Evolutionary conservation across 2,329 filamentous ascomycete genomes (phyloP).

Genomic region (Colletotrichum graminicola): DNA sequence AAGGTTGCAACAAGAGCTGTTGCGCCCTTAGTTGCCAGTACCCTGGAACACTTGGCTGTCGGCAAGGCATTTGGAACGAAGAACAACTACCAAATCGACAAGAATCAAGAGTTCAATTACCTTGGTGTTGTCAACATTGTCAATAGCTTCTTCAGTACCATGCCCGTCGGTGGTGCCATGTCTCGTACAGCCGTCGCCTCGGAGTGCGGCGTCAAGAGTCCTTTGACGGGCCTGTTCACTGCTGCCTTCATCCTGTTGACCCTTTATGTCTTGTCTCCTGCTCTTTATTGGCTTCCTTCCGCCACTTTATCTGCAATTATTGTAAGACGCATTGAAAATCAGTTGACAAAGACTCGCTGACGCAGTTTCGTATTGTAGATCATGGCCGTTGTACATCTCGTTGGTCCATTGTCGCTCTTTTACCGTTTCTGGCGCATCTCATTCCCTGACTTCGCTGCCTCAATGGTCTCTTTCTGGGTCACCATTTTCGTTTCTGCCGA

Average conservation of each 20-base stretch:
- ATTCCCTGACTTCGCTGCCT: constrained; percentile 72
- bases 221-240: constrained; percentile 70
- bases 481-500: constrained; percentile 72
- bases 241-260: constrained; percentile 72
- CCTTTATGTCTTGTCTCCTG: constrained; percentile 71
- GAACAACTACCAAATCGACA: constrained; percentile 73
- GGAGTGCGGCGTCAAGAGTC: constrained; percentile 71
- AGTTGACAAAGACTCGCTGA: neutral
- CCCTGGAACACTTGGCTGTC: constrained; percentile 74
- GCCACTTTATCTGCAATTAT: constrained; percentile 75
- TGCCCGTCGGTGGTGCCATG: constrained; percentile 76
- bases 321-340: constrained; percentile 65
- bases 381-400: constrained; percentile 37
- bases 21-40: constrained; percentile 71
- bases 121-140: constrained; percentile 73
- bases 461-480: constrained; percentile 74
- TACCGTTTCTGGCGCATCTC: constrained; percentile 75
- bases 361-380: neutral
- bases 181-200: constrained; percentile 77
- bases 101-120: constrained; percentile 75
- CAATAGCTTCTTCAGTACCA: constrained; percentile 74
- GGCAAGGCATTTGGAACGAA: constrained; percentile 72
- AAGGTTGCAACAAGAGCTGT: constrained; percentile 65
- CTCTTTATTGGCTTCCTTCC: constrained; percentile 76
- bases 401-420: constrained; percentile 58